Evolutionary conservation across 2,329 filamentous ascomycete genomes (phyloP).

Genomic region (Cladosporium sp.): DNA sequence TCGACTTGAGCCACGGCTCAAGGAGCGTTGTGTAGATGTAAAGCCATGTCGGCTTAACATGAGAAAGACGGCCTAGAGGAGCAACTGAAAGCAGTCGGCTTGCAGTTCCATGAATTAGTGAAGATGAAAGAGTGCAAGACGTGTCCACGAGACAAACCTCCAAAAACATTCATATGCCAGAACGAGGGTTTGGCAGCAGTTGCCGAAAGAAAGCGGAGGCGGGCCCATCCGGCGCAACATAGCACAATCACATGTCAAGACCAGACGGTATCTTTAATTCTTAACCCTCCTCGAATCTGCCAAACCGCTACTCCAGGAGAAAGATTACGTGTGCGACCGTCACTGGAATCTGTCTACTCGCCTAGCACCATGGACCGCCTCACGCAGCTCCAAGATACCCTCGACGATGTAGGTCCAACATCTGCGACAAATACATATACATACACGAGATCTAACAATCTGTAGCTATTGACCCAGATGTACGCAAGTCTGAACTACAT

Average conservation of each 20-base stretch:
- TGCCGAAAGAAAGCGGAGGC: background rate
- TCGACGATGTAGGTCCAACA: conserved; percentile 62
- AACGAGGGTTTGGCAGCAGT: background rate
- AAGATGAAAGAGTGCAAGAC: background rate
- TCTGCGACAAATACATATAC: background rate
- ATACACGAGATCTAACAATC: conserved; percentile 8
- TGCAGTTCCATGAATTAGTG: background rate
- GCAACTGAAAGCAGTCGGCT: conserved; percentile 8
- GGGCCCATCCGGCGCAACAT: background rate
- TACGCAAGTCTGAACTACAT: conserved; percentile 44
- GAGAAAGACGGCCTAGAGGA: background rate
- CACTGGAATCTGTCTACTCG: too few species aligned
- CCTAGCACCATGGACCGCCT: conserved; percentile 54
- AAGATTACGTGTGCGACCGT: background rate
- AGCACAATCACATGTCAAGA: conserved; percentile 2
- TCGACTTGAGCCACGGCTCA: background rate
- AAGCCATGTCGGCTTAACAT: conserved; percentile 9
- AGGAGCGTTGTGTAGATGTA: background rate
- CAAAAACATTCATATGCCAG: background rate
- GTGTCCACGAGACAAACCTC: too few species aligned
- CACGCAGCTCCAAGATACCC: conserved; percentile 79
- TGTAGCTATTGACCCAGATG: conserved; percentile 47
- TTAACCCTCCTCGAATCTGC: background rate
- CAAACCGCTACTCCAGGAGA: background rate
- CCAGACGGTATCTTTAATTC: background rate